Conservation (phyloP, 345 rosid species). For the Eucalyptus coolabah region DNA sequence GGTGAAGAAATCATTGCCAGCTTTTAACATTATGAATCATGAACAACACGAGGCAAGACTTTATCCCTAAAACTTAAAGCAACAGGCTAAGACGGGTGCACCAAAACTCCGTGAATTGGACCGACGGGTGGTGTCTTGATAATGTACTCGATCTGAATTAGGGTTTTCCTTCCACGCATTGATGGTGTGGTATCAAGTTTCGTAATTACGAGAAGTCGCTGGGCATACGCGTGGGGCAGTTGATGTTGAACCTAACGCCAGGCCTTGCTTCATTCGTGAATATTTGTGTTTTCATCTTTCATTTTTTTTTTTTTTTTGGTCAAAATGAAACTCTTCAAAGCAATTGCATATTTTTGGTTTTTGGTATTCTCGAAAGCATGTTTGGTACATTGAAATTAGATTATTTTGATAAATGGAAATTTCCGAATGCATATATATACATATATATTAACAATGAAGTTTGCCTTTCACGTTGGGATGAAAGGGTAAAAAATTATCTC, state of each 20-base stretch:
- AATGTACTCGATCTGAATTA: not conserved
- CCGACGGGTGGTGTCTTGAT: not conserved
- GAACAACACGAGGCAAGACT: not conserved
- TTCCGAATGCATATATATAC: not conserved
- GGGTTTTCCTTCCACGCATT: not conserved
- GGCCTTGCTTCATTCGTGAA: not conserved
- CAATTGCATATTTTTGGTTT: not conserved
- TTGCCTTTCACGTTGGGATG: not conserved
- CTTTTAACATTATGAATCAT: not conserved
- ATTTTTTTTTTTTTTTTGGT: not conserved
- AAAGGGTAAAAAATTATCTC: not conserved
- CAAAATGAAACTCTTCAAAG: not conserved
- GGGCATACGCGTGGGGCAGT: not conserved
- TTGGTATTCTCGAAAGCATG: not conserved
- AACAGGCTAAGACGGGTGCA: not conserved
- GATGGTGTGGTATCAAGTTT: not conserved
- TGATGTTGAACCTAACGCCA: not conserved
- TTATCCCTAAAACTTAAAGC: not conserved
- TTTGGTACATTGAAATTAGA: not conserved
- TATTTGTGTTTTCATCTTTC: not conserved
- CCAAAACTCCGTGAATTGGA: not conserved
- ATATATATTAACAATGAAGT: not conserved
- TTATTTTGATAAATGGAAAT: not conserved
- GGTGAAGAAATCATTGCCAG: not conserved
- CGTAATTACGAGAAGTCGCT: not conserved